Evolutionary conservation across 306 rosid species (phyloP).

Genomic region (Cicer arietinum): DNA sequence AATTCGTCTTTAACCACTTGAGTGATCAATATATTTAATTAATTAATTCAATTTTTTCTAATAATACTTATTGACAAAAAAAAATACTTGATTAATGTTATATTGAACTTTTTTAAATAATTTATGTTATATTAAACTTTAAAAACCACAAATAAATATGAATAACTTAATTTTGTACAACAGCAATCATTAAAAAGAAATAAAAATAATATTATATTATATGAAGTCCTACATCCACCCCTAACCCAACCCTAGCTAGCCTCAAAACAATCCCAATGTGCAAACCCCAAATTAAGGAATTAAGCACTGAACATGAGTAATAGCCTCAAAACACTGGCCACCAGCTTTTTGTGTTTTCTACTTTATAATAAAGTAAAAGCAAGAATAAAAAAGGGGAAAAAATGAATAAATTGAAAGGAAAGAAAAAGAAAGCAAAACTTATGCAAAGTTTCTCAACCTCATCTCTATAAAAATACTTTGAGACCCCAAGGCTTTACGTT

Average conservation of each 20-base stretch:
- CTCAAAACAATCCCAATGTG: slow-evolving; percentile 58
- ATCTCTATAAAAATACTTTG: slow-evolving; percentile 59
- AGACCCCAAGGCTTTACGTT: slow-evolving; percentile 55
- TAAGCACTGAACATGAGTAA: slow-evolving; percentile 45
- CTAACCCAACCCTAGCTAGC: slow-evolving; percentile 50
- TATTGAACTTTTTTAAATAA: too few relatives aligned
- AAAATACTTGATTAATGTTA: too few relatives aligned
- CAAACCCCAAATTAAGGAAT: slow-evolving; percentile 67
- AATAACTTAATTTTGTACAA: too few relatives aligned
- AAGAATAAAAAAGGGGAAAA: slow-evolving; percentile 60
- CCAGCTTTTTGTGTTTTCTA: slow-evolving; percentile 68
- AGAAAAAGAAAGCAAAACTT: slow-evolving; percentile 51
- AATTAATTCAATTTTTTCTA: too few relatives aligned
- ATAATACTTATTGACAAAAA: too few relatives aligned
- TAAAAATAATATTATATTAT: slow-evolving; percentile 15
- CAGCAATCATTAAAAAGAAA: background rate
- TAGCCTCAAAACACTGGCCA: slow-evolving; percentile 55
- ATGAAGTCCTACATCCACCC: slow-evolving; percentile 46
- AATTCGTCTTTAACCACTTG: too few relatives aligned
- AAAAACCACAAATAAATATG: too few relatives aligned
- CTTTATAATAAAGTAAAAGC: slow-evolving; percentile 66
- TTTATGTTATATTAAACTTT: too few relatives aligned
- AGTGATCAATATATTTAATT: too few relatives aligned
- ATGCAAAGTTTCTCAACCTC: slow-evolving; percentile 64
- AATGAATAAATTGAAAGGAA: slow-evolving; percentile 57